These are phyloP conservation scores for Quercus agrifolia DNA, from an alignment of 306 rosid genomes.

Conservation along the genomic window DNA sequence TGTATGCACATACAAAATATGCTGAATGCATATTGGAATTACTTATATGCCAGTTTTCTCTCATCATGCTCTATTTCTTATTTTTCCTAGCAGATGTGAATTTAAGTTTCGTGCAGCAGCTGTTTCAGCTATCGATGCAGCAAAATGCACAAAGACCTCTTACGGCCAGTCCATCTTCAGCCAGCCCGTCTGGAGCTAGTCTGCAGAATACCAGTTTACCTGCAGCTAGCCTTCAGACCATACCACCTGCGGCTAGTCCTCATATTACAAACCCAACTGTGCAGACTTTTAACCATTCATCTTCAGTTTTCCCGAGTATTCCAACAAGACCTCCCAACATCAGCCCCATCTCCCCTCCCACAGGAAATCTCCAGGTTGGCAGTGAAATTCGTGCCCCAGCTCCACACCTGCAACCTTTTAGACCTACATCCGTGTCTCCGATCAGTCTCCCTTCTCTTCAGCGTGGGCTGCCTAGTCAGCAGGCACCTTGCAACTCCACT, in stretches of 20 bases:
- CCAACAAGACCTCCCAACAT: slow-evolving; percentile 40
- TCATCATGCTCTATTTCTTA: background rate
- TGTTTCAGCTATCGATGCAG: slow-evolving; percentile 28
- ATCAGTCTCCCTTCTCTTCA: slow-evolving; percentile 22
- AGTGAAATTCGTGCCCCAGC: slow-evolving; percentile 59
- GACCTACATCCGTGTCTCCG: slow-evolving; percentile 37
- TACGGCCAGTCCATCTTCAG: slow-evolving; percentile 22
- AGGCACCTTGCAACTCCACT: slow-evolving; percentile 26
- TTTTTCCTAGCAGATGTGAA: slow-evolving; percentile 36
- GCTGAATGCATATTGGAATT: background rate
- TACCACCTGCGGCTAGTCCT: slow-evolving; percentile 16
- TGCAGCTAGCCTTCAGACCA: slow-evolving; percentile 17
- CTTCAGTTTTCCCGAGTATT: slow-evolving; percentile 27
- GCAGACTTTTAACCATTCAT: slow-evolving; percentile 23
- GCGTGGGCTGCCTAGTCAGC: slow-evolving; percentile 33
- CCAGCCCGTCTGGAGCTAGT: slow-evolving; percentile 25
- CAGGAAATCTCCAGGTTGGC: slow-evolving; percentile 38
- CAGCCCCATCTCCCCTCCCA: slow-evolving; percentile 34
- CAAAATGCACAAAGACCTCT: slow-evolving; percentile 31
- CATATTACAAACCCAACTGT: slow-evolving; percentile 23
- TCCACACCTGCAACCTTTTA: slow-evolving; percentile 66
- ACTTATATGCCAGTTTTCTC: background rate
- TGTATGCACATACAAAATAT: background rate
- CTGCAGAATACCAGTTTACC: slow-evolving; percentile 18
- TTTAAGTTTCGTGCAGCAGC: slow-evolving; percentile 34